A percentile compares a stretch with the other conserved stretches of the same genome.
Conservation (phyloP, 176 grass and related monocot genomes). For the Hsuehochloa calcarea region DNA sequence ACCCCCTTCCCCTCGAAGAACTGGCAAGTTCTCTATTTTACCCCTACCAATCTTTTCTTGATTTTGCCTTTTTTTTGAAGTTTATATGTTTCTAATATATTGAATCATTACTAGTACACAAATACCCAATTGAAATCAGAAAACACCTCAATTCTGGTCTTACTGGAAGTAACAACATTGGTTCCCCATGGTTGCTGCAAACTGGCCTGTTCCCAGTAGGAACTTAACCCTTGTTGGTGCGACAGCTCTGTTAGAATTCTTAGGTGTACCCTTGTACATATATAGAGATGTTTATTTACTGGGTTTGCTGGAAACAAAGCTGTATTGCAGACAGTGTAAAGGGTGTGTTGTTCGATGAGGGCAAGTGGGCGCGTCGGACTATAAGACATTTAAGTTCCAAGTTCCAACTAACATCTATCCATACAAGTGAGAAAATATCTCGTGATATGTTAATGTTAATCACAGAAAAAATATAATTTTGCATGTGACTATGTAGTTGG, state of each 20-base stretch:
- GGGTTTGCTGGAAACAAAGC: not conserved
- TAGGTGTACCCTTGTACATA: not conserved
- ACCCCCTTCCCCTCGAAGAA: not conserved
- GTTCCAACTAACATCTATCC: not conserved
- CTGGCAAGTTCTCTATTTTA: not conserved
- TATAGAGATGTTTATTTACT: not conserved
- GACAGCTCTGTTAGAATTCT: not conserved
- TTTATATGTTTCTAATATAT: not conserved
- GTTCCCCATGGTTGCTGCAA: not conserved
- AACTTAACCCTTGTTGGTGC: not conserved
- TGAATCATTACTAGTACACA: not conserved
- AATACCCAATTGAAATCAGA: not conserved
- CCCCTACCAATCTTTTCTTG: not conserved
- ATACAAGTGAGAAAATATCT: not conserved
- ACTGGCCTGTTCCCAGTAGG: not conserved
- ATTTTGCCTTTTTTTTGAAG: not conserved
- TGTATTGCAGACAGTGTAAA: not conserved
- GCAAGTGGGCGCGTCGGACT: not conserved
- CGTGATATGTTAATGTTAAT: not conserved
- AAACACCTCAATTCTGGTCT: not conserved
- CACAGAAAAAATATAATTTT: not conserved
- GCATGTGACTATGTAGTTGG: constrained; percentile 1
- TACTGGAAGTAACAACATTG: not conserved
- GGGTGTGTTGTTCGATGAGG: not conserved
- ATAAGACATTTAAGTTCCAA: not conserved